Conservation (phyloP, 495 filamentous ascomycete genomes). For the Podospora sp. region DNA sequence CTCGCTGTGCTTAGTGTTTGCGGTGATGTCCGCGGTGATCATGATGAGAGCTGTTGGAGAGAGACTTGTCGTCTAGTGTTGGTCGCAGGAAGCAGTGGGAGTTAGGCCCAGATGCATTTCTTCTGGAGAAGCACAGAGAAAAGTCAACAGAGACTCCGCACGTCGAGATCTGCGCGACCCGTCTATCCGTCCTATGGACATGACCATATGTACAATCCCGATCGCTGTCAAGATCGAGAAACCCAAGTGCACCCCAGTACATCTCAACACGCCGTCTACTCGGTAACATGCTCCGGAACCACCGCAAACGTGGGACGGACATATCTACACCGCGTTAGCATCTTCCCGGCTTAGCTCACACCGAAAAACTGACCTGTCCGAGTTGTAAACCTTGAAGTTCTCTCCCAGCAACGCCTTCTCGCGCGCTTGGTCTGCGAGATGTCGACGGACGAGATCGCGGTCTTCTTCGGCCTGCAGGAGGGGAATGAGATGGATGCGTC, state of each 20-base stretch:
- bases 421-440: constrained; percentile 81
- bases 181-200: not conserved
- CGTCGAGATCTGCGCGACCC: not conserved
- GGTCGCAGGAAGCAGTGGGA: too few species aligned
- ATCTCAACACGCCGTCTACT: constrained; percentile 37
- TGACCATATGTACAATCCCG: not conserved
- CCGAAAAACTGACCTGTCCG: constrained; percentile 68
- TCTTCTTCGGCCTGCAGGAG: constrained; percentile 94
- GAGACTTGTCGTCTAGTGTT: not conserved
- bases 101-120: too few species aligned
- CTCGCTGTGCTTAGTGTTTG: not conserved
- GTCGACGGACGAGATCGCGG: constrained; percentile 84
- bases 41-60: too few species aligned
- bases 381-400: constrained; percentile 80
- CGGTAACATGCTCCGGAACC: constrained; percentile 56
- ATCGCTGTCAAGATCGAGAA: not conserved
- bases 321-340: constrained; percentile 51
- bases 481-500: constrained; percentile 87
- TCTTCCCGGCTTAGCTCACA: not conserved
- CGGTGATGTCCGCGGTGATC: too few species aligned
- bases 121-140: too few species aligned
- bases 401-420: constrained; percentile 87
- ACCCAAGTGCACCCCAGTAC: not conserved
- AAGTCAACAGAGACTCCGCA: not conserved
- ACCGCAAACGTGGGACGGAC: constrained; percentile 72